Evolutionary conservation across 176 grass and related monocot genomes (phyloP).

Genomic region (Lolium rigidum): DNA sequence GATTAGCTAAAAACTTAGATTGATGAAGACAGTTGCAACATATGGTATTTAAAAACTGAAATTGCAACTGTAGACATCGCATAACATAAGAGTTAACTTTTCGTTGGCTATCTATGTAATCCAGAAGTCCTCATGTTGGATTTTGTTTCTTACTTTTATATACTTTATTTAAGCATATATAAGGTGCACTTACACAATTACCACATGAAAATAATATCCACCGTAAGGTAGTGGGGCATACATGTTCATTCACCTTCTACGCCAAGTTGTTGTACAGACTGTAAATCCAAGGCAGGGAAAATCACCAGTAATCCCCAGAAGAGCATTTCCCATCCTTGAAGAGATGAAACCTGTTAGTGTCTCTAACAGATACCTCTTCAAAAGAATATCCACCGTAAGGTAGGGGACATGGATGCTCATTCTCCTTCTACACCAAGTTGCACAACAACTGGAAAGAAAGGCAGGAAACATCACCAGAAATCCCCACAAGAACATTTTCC

Average conservation of each 20-base stretch:
- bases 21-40: background rate
- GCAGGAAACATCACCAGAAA: slow-evolving; percentile 58
- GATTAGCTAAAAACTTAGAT: slow-evolving; percentile 2
- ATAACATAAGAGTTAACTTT: background rate
- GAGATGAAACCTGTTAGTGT: slow-evolving; percentile 78
- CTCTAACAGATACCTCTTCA: slow-evolving; percentile 69
- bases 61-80: background rate
- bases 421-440: slow-evolving; percentile 14
- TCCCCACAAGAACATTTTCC: slow-evolving; percentile 70
- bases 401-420: background rate
- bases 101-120: background rate
- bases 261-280: slow-evolving; percentile 7
- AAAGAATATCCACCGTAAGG: no score
- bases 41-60: slow-evolving; percentile 9
- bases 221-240: background rate
- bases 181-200: slow-evolving; percentile 5
- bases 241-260: background rate
- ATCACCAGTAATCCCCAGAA: slow-evolving; percentile 29
- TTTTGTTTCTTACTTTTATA: background rate
- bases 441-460: background rate
- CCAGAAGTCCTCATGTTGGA: background rate
- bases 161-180: background rate
- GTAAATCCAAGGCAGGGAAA: no score
- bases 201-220: background rate
- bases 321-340: slow-evolving; percentile 72